Evolutionary conservation across 331 rosid species (phyloP), one percentile per base, ranked within the genome.

Genomic region (Rosa hybrid): DNA sequence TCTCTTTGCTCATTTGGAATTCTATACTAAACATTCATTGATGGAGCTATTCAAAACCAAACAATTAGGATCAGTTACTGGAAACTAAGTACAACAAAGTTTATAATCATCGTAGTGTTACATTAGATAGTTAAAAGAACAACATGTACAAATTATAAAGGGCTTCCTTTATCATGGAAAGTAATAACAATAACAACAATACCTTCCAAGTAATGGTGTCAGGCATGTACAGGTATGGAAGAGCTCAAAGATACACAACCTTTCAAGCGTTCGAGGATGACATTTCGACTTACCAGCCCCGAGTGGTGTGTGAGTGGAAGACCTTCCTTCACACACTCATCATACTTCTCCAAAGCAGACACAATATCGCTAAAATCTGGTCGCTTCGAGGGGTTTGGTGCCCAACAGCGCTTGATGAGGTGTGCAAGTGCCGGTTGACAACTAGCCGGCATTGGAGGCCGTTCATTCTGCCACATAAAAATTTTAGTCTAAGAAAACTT

Each of bases 311-410:
- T 80, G n/a, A 95, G 90, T 25, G 99, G 99, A 54, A 91, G 94
- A n/a, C 99, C 99, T 42, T 95, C 97, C 83, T 95, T 95, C 16
- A 84, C 98, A 82, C 98, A 91, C 75, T 91, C 99, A 76, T 93
- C 97, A 46, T 93, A 87, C 90, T 86, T 93, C 90, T 95, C 99
- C 80, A 95, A 82, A 78, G 94, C 77, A 56, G 78, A 83, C 79
- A 95, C 98, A 48, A 95, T 93, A 39, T 93, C 90, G 39, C 97
- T 83, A 84, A 95, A 95, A 86, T 95, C 98, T 6, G 99, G 99
- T 63, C 99, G 81, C 93, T 95, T 95, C 0, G 97, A 87, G 16
- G 99, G 98, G 84, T 93, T 95, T 71, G 85, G 93, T 1, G 94
- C 87, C 98, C 99, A 93, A 82, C 99, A 95, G 30, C 97, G 90